Evolutionary conservation across 805 yeast genomes (phyloP).

Genomic region (Cyberlindnera veronae): DNA sequence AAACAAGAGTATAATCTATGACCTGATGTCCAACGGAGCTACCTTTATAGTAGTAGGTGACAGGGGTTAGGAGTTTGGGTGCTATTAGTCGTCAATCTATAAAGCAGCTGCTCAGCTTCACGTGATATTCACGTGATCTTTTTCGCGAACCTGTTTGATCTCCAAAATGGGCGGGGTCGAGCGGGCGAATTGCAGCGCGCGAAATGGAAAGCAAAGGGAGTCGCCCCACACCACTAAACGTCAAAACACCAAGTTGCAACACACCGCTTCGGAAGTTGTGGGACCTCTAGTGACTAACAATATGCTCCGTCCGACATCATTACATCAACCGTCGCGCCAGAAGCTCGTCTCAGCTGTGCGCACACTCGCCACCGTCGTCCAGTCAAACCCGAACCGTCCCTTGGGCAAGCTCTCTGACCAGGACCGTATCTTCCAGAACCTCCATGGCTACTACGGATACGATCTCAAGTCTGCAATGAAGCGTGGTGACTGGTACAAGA

Average conservation of each 20-base stretch:
- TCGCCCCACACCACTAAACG: background rate
- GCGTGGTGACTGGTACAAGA: constrained; percentile 91
- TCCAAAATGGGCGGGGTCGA: too few relatives aligned
- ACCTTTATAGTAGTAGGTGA: too few relatives aligned
- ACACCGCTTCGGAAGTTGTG: background rate
- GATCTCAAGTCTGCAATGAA: constrained; percentile 70
- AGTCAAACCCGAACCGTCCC: constrained; percentile 45
- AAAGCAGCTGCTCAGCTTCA: too few relatives aligned
- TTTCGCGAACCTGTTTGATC: too few relatives aligned
- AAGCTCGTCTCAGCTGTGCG: constrained; percentile 7
- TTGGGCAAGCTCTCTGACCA: constrained; percentile 78
- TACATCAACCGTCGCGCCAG: background rate
- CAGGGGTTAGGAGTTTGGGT: too few relatives aligned
- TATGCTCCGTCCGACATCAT: background rate
- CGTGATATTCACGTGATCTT: too few relatives aligned
- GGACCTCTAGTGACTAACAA: too few relatives aligned
- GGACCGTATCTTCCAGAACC: constrained; percentile 85
- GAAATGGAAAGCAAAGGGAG: background rate
- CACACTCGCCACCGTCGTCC: constrained; percentile 39
- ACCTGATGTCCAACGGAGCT: too few relatives aligned
- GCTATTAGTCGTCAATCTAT: too few relatives aligned
- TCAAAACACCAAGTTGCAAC: background rate
- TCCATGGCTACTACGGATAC: constrained; percentile 70
- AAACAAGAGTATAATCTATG: too few relatives aligned
- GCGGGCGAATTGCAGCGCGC: background rate